These are phyloP conservation scores for Phytophthora citrophthora DNA, from an alignment of 352 stramenopile species.

Conservation along the genomic window DNA sequence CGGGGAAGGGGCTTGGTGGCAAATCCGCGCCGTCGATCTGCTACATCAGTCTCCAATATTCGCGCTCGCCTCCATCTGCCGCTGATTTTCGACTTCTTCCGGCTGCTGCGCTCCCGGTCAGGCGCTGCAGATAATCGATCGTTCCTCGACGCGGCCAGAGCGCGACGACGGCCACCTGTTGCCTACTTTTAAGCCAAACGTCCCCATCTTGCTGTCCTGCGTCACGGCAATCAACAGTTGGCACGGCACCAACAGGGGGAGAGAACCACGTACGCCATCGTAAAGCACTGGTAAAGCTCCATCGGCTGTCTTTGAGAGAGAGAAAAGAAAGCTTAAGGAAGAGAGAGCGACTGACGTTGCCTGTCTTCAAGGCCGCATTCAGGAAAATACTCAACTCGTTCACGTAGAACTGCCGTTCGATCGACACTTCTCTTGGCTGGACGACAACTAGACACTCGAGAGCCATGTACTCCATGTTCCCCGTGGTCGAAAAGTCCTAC, in stretches of 20 bases:
- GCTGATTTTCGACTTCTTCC: conserved; percentile 1
- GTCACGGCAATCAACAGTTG: conserved; percentile 33
- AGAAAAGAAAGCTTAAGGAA: conserved; percentile 15
- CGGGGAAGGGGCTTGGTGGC: conserved; percentile 5
- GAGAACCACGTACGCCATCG: conserved; percentile 23
- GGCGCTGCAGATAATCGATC: background rate
- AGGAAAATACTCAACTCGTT: conserved; percentile 22
- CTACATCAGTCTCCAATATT: conserved; percentile 31
- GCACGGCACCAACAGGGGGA: background rate
- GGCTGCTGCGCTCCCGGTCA: conserved; percentile 8
- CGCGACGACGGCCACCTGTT: conserved; percentile 20
- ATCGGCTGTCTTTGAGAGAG: conserved; percentile 16
- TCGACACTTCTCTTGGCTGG: background rate
- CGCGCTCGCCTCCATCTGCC: background rate
- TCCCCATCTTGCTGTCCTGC: conserved; percentile 17
- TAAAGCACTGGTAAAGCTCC: conserved; percentile 10
- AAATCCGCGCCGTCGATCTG: conserved; percentile 22
- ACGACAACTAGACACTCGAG: background rate
- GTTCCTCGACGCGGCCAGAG: conserved; percentile 6
- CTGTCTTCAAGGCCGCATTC: conserved; percentile 10
- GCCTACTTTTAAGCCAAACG: background rate
- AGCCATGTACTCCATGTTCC: conserved; percentile 80
- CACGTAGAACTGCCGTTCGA: background rate
- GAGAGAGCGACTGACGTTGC: conserved; percentile 8
- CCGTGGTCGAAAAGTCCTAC: conserved; percentile 87